phyloP scores from a whole-genome alignment of 148 eudicot genomes.

The Cornus controversa region DNA sequence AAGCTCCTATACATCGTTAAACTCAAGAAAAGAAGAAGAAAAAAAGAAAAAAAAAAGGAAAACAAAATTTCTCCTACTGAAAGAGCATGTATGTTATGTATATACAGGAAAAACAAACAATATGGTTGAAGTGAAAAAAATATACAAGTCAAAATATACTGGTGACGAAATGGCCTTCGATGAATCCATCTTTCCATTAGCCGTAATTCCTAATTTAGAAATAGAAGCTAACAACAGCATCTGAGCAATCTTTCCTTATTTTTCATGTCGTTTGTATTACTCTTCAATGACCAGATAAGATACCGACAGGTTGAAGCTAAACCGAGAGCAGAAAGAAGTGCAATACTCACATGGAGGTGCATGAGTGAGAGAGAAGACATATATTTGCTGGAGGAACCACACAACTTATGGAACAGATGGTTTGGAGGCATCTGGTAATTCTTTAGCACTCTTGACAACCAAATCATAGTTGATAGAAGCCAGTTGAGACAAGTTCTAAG shows the following conservation, averaged over 20 bases:
- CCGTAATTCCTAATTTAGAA: too few species aligned
- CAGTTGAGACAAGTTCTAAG: slow-evolving; percentile 89
- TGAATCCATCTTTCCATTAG: too few species aligned
- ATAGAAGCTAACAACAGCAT: too few species aligned
- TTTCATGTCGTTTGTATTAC: too few species aligned
- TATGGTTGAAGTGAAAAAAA: background rate
- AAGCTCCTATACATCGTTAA: background rate
- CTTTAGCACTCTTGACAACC: slow-evolving; percentile 66
- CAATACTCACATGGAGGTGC: background rate
- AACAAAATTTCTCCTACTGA: slow-evolving; percentile 5
- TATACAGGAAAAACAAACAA: background rate
- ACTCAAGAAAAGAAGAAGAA: background rate
- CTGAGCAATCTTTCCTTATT: too few species aligned
- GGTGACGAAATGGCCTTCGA: too few species aligned
- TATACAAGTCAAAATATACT: background rate
- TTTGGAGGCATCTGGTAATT: slow-evolving; percentile 48
- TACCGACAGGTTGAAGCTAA: too few species aligned
- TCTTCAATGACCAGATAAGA: too few species aligned
- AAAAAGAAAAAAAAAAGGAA: background rate
- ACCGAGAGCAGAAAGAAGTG: background rate
- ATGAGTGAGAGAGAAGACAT: background rate
- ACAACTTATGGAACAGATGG: slow-evolving; percentile 22
- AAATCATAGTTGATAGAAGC: slow-evolving; percentile 95
- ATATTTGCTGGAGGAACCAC: slow-evolving; percentile 4
- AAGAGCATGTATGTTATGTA: background rate